Conservation (phyloP, 2,329 filamentous ascomycete species). For the Hansfordia pulvinata region DNA sequence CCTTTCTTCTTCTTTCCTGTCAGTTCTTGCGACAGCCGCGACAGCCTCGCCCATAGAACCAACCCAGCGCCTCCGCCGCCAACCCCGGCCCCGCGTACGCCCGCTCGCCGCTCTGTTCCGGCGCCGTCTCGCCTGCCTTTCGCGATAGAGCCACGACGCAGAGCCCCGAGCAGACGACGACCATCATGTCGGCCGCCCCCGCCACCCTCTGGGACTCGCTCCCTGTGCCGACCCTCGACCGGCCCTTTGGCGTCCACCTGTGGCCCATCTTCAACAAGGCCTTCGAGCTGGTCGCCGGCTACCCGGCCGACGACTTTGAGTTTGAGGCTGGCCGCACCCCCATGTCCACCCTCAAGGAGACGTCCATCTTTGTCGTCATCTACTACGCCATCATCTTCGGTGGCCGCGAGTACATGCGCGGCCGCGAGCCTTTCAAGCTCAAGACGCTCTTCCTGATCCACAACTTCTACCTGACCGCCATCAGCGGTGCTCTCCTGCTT, state of each 20-base stretch:
- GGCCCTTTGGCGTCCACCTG: slow-evolving; percentile 79
- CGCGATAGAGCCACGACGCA: no score
- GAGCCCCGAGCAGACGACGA: no score
- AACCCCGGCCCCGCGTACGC: no score
- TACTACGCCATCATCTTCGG: slow-evolving; percentile 95
- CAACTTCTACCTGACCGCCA: slow-evolving; percentile 84
- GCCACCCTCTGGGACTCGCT: slow-evolving; percentile 38
- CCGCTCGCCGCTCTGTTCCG: no score
- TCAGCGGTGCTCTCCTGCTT: slow-evolving; percentile 66
- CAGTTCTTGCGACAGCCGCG: no score
- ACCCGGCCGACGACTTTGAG: slow-evolving; percentile 72
- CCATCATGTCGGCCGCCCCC: slow-evolving; percentile 22
- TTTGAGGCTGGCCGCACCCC: slow-evolving; percentile 74
- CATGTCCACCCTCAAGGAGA: slow-evolving; percentile 80
- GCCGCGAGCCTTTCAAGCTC: slow-evolving; percentile 72
- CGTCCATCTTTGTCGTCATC: slow-evolving; percentile 63
- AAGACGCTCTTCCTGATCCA: slow-evolving; percentile 86
- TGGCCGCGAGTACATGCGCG: slow-evolving; percentile 84
- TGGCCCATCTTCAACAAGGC: slow-evolving; percentile 92
- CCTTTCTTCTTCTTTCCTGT: no score
- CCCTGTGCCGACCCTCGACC: slow-evolving; percentile 70
- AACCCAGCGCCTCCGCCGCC: no score
- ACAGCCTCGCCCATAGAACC: no score
- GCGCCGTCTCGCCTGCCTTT: no score
- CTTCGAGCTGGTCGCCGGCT: slow-evolving; percentile 65